phyloP scores from a whole-genome alignment of 331 rosid species.

The Pyrus hybrid region DNA sequence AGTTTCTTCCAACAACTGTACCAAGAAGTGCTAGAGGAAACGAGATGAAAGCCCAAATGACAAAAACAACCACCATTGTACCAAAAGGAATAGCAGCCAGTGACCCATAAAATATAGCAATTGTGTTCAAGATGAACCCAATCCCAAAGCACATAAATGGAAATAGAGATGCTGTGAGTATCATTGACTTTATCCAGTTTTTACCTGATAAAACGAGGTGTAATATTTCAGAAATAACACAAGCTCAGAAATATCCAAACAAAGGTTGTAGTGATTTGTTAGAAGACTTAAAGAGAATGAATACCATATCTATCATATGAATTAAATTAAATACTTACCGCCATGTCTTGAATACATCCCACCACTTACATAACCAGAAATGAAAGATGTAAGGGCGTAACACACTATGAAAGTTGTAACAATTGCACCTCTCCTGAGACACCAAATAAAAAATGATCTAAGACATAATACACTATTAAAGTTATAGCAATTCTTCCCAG shows the following conservation, averaged over 20 bases:
- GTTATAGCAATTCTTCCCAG: background rate
- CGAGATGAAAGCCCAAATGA: slow-evolving; percentile 95
- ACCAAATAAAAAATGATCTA: slow-evolving; percentile 8
- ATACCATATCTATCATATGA: background rate
- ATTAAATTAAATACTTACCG: slow-evolving; percentile 39
- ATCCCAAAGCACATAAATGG: slow-evolving; percentile 97
- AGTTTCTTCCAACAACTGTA: slow-evolving; percentile 96
- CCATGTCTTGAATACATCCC: slow-evolving; percentile 99
- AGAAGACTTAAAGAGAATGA: background rate
- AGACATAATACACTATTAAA: background rate
- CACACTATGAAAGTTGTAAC: slow-evolving; percentile 96
- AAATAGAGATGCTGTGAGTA: slow-evolving; percentile 90
- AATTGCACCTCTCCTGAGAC: slow-evolving; percentile 92
- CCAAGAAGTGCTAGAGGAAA: slow-evolving; percentile 98
- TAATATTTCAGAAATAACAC: background rate
- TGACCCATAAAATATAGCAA: slow-evolving; percentile 96
- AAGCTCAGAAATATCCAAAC: background rate
- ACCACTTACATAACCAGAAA: slow-evolving; percentile 96
- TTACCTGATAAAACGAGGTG: slow-evolving; percentile 48
- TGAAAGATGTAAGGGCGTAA: slow-evolving; percentile 96
- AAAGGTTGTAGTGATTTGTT: background rate
- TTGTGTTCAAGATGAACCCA: slow-evolving; percentile 83
- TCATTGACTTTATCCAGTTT: slow-evolving; percentile 96
- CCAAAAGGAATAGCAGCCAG: slow-evolving; percentile 99
- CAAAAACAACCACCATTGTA: slow-evolving; percentile 93